phyloP scores from a whole-genome alignment of 257 asterid species.

The Ophiorrhiza pumila region DNA sequence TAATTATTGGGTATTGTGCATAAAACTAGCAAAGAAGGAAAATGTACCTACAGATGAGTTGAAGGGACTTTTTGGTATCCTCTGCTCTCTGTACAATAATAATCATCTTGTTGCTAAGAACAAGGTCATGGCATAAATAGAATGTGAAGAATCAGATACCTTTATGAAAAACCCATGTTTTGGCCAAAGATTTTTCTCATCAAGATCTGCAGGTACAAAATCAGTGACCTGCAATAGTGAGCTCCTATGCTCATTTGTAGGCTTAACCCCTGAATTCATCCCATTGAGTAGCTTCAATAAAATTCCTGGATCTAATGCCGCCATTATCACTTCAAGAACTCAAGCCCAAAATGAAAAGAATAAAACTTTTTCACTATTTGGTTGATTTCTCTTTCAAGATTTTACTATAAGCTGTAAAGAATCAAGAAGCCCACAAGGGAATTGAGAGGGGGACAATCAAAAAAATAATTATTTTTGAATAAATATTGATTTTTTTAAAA shows the following conservation, averaged over 20 bases:
- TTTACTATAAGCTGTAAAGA: not conserved
- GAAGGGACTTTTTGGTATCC: constrained; percentile 45
- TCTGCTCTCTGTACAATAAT: constrained; percentile 56
- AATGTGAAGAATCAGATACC: constrained; percentile 78
- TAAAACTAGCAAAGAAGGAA: constrained; percentile 22
- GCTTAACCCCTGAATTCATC: constrained; percentile 65
- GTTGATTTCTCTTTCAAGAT: not conserved
- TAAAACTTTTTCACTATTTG: not conserved
- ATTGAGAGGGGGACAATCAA: not conserved
- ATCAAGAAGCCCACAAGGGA: not conserved
- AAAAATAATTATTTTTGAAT: not conserved
- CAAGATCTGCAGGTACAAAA: too few relatives aligned
- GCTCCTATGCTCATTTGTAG: constrained; percentile 77
- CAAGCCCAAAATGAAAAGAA: not conserved
- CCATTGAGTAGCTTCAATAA: constrained; percentile 64
- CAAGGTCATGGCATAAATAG: constrained; percentile 74
- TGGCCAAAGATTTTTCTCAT: constrained; percentile 63
- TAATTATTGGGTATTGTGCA: not conserved
- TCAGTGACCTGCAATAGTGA: constrained; percentile 77
- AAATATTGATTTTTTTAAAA: constrained; percentile 1
- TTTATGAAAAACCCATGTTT: constrained; percentile 78
- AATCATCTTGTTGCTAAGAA: constrained; percentile 81
- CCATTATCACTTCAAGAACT: constrained; percentile 35
- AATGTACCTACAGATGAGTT: constrained; percentile 80
- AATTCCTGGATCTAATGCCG: constrained; percentile 75